Conservation (phyloP, 176 grass and related monocot genomes). For the Avena eriantha region DNA sequence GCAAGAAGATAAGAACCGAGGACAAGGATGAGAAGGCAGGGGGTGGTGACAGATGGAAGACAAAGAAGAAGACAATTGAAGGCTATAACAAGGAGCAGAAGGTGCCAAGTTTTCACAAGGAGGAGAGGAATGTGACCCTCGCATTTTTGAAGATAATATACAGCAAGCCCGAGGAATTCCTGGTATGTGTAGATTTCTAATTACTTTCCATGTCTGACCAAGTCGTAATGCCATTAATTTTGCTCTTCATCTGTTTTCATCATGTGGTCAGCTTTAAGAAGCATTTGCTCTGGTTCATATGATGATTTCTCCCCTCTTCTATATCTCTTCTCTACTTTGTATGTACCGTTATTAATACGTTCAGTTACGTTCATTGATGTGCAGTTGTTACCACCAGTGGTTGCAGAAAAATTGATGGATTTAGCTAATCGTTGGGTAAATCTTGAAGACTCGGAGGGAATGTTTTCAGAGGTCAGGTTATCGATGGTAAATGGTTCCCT, state of each 20-base stretch:
- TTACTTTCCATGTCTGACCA: neutral
- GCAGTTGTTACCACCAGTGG: conserved; percentile 61
- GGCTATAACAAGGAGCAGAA: neutral
- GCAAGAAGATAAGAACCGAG: neutral
- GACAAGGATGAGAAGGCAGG: conserved; percentile 5
- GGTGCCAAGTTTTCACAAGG: neutral
- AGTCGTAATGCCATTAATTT: neutral
- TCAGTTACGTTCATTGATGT: conserved; percentile 2
- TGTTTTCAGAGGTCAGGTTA: conserved; percentile 36
- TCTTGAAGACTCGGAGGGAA: conserved; percentile 55
- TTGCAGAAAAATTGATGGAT: conserved; percentile 25
- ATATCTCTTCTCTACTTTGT: neutral
- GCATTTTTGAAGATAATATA: conserved; percentile 56
- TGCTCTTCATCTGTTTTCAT: neutral
- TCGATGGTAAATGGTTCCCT: conserved; percentile 44
- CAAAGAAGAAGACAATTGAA: neutral
- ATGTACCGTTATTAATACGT: neutral
- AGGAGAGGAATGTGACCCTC: neutral
- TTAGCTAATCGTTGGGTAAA: conserved; percentile 44
- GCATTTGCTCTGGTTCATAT: conserved; percentile 8
- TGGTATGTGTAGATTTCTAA: conserved; percentile 53
- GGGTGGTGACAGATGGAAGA: neutral
- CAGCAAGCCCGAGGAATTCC: conserved; percentile 46
- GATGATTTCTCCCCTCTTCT: neutral
- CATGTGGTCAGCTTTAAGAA: neutral